Conservation (phyloP, 2,329 filamentous ascomycete genomes). For the Alternaria incomplexa region DNA sequence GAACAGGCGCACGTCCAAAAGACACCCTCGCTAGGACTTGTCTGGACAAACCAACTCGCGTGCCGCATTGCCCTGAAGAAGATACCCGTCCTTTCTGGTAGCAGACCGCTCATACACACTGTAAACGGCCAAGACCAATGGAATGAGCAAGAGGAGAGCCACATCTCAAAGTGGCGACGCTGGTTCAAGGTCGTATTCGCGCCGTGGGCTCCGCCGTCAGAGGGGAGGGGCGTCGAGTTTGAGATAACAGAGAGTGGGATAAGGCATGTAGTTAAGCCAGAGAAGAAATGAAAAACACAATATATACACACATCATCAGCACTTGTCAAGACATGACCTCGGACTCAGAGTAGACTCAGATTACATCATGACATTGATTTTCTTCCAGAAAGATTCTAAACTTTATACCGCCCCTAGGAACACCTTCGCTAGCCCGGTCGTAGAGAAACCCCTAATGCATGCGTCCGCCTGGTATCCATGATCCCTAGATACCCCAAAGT, state of each 20-base stretch:
- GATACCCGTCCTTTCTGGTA: slow-evolving; percentile 58
- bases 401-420: neutral
- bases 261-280: slow-evolving; percentile 24
- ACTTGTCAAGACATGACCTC: no score
- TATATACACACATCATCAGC: neutral
- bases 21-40: slow-evolving; percentile 83
- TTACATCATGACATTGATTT: neutral
- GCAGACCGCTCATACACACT: slow-evolving; percentile 29
- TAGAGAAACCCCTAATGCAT: neutral
- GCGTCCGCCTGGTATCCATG: slow-evolving; percentile 3
- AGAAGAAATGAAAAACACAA: neutral
- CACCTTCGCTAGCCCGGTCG: neutral
- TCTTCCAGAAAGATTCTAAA: neutral
- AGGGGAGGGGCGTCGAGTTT: slow-evolving; percentile 68
- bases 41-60: slow-evolving; percentile 90
- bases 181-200: slow-evolving; percentile 92
- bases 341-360: no score
- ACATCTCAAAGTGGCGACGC: slow-evolving; percentile 69
- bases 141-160: slow-evolving; percentile 48
- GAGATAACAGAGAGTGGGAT: slow-evolving; percentile 61
- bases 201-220: slow-evolving; percentile 68
- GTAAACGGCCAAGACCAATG: slow-evolving; percentile 46
- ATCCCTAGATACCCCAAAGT: slow-evolving; percentile 10
- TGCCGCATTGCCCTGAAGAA: slow-evolving; percentile 83
- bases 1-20: slow-evolving; percentile 60